Evolutionary conservation across 2,329 filamentous ascomycete species (phyloP), one percentile per base, ranked within the genome.

Genomic region (Aspergillus brasiliensis): DNA sequence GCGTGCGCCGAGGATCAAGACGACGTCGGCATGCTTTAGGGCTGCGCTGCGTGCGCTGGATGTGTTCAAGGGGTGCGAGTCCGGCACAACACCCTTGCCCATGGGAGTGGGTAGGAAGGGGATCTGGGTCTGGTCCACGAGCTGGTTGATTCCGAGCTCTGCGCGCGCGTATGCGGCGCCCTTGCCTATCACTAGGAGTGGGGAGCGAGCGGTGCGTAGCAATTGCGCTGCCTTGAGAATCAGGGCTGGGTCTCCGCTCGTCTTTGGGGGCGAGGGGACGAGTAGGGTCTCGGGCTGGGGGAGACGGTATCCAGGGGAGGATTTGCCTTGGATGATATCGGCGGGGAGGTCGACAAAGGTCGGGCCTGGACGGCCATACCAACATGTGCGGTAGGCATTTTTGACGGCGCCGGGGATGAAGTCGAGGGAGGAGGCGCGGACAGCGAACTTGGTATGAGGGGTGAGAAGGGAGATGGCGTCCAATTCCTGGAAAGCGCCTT

Each of bases 71-170:
- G 78, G 75, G 66, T 84, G 81, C 0, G 81, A 83, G 63, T 86
- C 83, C 8, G 83, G 76, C 1, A 86, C 65, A 5, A 86, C 77
- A 21, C 84, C 84, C 67, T 86, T 86, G 4, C 83, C 84, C 82
- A 86, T 86, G 1, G 84, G 84, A 1, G 83, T 84, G 0, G 83
- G 83, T 6, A 86, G 73, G 67, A 86, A 86, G 0, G 83, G 83
- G 10, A 86, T 75, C 25, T 78, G 73, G 8, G 81, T 82, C 63
- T 72, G 67, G 48, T 83, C 71, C 23, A 85, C 75, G 27, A 86
- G 70, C 11, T 71, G 62, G 25, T 78, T 73, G 56, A 85, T 81
- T 1, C 69, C 66, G 1, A 60, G 37, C 63, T 86, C 83, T 3
- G 83, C 81, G 51, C 78, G 77, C 27, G 82, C 79, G 70, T 84